Evolutionary conservation across 176 grass and related monocot genomes (phyloP).

Genomic region (Eragrostis curvula): DNA sequence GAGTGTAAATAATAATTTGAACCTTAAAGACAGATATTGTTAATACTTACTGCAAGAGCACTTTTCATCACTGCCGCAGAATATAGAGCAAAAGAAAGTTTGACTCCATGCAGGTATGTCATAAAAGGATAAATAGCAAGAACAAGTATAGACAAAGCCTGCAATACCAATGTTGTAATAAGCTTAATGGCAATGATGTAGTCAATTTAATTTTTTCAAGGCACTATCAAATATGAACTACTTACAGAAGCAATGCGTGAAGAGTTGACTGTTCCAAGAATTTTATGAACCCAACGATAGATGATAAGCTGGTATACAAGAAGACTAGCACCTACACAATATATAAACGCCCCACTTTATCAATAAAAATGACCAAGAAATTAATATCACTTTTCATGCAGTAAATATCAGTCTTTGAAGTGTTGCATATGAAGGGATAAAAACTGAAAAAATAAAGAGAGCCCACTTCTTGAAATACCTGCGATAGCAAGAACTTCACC

Average conservation of each 20-base stretch:
- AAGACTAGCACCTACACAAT: constrained; percentile 60
- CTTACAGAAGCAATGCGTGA: constrained; percentile 59
- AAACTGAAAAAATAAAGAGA: not conserved
- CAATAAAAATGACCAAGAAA: constrained; percentile 12
- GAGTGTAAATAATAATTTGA: not conserved
- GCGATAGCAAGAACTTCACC: constrained; percentile 70
- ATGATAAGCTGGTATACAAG: constrained; percentile 67
- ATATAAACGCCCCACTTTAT: not conserved
- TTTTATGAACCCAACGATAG: constrained; percentile 58
- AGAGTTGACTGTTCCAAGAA: constrained; percentile 55
- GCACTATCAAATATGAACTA: not conserved
- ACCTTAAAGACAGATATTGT: not conserved
- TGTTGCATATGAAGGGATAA: constrained; percentile 37
- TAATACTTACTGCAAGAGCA: constrained; percentile 50
- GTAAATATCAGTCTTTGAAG: constrained; percentile 7
- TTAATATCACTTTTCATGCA: not conserved
- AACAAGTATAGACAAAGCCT: constrained; percentile 62
- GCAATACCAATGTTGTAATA: constrained; percentile 30
- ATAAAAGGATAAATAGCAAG: constrained; percentile 70
- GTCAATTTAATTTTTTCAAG: not conserved
- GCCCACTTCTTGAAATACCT: constrained; percentile 44
- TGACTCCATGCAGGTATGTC: constrained; percentile 53
- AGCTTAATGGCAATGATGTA: not conserved
- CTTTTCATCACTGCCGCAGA: constrained; percentile 67
- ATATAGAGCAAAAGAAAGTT: constrained; percentile 52